Evolutionary conservation across 805 yeast genomes (phyloP).

Genomic region (Nakazawaea populi): DNA sequence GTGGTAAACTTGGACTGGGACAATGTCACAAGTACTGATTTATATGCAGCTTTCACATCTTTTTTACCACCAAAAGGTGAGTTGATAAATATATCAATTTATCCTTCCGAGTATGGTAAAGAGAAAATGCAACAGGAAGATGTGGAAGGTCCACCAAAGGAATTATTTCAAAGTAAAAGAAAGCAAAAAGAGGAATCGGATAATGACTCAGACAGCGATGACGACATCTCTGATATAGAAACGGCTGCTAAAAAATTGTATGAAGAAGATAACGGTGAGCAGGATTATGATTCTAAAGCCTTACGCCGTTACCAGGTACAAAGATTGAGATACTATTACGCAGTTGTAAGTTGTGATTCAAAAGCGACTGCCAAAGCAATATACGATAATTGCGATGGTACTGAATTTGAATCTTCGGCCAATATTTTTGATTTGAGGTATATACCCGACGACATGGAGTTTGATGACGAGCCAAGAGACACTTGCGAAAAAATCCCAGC

Average conservation of each 20-base stretch:
- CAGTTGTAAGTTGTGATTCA: constrained; percentile 79
- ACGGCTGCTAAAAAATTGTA: constrained; percentile 65
- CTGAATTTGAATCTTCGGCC: constrained; percentile 94
- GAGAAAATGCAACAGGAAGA: constrained; percentile 88
- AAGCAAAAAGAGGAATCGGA: constrained; percentile 29
- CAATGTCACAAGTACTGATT: constrained; percentile 77
- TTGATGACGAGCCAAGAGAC: constrained; percentile 75
- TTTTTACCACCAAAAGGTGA: constrained; percentile 76
- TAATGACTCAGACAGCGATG: constrained; percentile 39
- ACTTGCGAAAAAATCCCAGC: constrained; percentile 65
- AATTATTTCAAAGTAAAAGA: constrained; percentile 52
- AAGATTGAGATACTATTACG: constrained; percentile 88
- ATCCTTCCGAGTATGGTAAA: constrained; percentile 90
- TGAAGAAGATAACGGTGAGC: constrained; percentile 76
- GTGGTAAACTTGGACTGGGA: constrained; percentile 98
- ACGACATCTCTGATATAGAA: constrained; percentile 37
- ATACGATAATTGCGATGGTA: constrained; percentile 85
- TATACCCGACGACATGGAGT: constrained; percentile 88
- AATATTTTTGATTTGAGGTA: constrained; percentile 89
- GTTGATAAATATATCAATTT: constrained; percentile 64
- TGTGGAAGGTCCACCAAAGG: constrained; percentile 86
- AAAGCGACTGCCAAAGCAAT: constrained; percentile 65
- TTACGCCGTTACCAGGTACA: constrained; percentile 89
- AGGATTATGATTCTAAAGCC: constrained; percentile 78
- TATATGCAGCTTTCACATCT: constrained; percentile 82